Percentiles rank a stretch among this genome's conserved stretches.
Conservation (phyloP, 208 protist species). For the Trypanosoma theileri region DNA sequence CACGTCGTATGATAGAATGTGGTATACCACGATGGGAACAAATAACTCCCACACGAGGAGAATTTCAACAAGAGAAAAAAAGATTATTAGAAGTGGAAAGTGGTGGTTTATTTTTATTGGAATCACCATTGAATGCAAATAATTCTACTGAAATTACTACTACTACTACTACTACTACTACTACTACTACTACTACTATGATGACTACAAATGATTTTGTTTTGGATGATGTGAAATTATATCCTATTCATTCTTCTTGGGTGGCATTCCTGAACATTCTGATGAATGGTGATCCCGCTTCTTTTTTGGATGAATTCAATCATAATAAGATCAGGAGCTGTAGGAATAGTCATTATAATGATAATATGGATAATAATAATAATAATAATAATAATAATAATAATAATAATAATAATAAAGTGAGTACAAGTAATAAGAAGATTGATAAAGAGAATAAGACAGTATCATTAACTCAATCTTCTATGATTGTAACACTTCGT, state of each 20-base stretch:
- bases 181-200: too few relatives aligned
- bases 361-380: neutral
- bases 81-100: slow-evolving; percentile 16
- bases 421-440: neutral
- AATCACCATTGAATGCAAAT: neutral
- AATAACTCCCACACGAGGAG: neutral
- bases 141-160: neutral
- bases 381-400: neutral
- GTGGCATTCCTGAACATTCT: slow-evolving; percentile 1
- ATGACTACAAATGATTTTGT: neutral
- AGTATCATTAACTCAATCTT: neutral
- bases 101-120: slow-evolving; percentile 3
- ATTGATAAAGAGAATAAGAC: neutral
- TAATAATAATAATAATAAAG: slow-evolving; percentile 1
- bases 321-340: too few relatives aligned
- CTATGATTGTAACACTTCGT: slow-evolving; percentile 12
- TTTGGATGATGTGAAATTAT: slow-evolving; percentile 2
- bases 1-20: neutral
- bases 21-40: slow-evolving; percentile 25
- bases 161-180: too few relatives aligned
- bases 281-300: too few relatives aligned
- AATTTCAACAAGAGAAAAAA: neutral
- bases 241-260: slow-evolving; percentile 6
- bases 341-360: neutral
- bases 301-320: too few relatives aligned